phyloP scores from a whole-genome alignment of 1,284 basidiomycete genomes.

The Cryptococcus wingfieldii region DNA sequence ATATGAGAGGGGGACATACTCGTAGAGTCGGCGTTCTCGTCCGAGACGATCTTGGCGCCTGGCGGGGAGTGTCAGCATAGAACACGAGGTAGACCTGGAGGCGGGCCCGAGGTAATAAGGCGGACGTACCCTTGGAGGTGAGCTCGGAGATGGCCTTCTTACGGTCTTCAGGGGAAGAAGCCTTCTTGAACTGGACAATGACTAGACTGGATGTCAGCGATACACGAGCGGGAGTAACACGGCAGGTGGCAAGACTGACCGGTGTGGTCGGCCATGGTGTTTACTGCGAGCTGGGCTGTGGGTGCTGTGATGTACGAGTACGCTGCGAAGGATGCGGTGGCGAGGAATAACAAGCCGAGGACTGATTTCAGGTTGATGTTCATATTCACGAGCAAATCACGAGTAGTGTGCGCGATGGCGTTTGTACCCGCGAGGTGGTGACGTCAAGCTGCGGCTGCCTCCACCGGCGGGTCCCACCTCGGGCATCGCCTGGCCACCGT shows the following conservation, averaged over 20 bases:
- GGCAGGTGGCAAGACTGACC: constrained; percentile 12
- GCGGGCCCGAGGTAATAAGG: constrained; percentile 15
- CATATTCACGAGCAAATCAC: neutral
- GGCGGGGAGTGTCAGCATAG: neutral
- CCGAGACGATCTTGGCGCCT: constrained; percentile 32
- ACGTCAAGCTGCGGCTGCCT: neutral
- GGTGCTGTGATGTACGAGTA: neutral
- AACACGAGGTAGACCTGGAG: constrained; percentile 16
- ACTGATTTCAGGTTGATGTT: neutral
- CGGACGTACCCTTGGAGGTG: constrained; percentile 24
- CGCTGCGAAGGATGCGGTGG: neutral
- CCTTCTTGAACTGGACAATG: constrained; percentile 42
- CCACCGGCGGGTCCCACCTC: neutral
- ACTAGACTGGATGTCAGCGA: constrained; percentile 11
- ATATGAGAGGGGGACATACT: constrained; percentile 24
- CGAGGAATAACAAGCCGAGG: neutral
- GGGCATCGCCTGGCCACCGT: too few relatives aligned
- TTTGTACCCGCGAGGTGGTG: neutral
- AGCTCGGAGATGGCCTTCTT: constrained; percentile 28
- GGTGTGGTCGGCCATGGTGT: constrained; percentile 27
- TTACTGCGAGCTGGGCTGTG: neutral
- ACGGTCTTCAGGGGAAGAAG: constrained; percentile 30
- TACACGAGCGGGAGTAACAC: neutral
- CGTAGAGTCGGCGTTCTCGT: constrained; percentile 34
- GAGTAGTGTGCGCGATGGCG: neutral